Conservation (phyloP, 805 yeast species). For the Zygosaccharomyces lentus region DNA sequence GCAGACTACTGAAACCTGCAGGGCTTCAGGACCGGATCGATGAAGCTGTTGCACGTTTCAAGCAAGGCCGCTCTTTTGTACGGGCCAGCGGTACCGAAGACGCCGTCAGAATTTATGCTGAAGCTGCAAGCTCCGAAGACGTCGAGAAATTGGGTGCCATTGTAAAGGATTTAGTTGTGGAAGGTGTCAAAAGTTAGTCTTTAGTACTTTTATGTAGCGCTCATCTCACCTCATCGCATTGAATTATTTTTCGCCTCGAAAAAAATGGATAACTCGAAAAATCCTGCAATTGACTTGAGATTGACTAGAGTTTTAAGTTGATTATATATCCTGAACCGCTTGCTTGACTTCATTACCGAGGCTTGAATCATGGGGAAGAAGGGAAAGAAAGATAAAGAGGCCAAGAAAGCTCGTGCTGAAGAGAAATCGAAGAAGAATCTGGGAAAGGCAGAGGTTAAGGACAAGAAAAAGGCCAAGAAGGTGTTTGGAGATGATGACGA, state of each 20-base stretch:
- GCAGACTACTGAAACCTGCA: conserved; percentile 67
- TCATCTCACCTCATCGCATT: neutral
- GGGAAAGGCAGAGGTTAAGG: conserved; percentile 67
- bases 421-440: conserved; percentile 74
- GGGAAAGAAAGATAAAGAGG: conserved; percentile 80
- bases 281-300: neutral
- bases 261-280: neutral
- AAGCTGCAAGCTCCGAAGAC: conserved; percentile 54
- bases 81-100: conserved; percentile 98
- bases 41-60: conserved; percentile 49
- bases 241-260: neutral
- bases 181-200: neutral
- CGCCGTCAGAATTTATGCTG: conserved; percentile 94
- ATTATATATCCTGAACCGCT: neutral
- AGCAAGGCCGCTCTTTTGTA: conserved; percentile 79
- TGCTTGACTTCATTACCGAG: neutral
- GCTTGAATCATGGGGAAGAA: conserved; percentile 69
- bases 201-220: neutral
- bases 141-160: conserved; percentile 44
- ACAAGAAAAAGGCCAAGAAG: conserved; percentile 71
- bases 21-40: conserved; percentile 78
- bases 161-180: conserved; percentile 38
- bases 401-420: conserved; percentile 84
- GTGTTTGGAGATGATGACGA: conserved; percentile 69
- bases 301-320: neutral